Conservation (phyloP, 495 filamentous ascomycete genomes). For the Penicillium bovifimosum region DNA sequence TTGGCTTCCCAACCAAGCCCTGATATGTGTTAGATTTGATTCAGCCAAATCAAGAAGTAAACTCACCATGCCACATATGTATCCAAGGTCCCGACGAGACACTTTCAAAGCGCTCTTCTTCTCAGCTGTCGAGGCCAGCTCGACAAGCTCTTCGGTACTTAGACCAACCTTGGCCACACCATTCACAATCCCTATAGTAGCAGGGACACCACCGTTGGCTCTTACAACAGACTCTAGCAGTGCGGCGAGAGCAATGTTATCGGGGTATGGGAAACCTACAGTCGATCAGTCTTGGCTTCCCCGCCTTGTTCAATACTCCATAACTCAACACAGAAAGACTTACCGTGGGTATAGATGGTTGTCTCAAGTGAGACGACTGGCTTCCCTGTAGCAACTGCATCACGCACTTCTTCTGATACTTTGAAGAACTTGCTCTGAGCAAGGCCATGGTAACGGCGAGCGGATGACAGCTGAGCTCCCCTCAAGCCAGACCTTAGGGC, state of each 20-base stretch:
- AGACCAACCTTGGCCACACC: slow-evolving; percentile 81
- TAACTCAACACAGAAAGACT: background rate
- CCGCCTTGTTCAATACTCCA: background rate
- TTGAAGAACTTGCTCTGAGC: slow-evolving; percentile 53
- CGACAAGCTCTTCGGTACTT: slow-evolving; percentile 58
- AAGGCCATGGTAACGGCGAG: slow-evolving; percentile 31
- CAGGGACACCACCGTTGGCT: slow-evolving; percentile 78
- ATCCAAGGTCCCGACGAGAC: slow-evolving; percentile 79
- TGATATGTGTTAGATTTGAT: slow-evolving; percentile 25
- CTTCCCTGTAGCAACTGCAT: slow-evolving; percentile 62
- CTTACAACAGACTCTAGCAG: slow-evolving; percentile 73
- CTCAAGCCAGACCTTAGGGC: slow-evolving; percentile 20
- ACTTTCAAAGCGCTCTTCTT: slow-evolving; percentile 65
- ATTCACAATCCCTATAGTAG: slow-evolving; percentile 78
- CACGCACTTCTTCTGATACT: slow-evolving; percentile 75
- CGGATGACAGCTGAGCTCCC: slow-evolving; percentile 9
- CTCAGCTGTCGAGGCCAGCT: slow-evolving; percentile 61
- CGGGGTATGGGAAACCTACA: slow-evolving; percentile 76
- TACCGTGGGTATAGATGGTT: slow-evolving; percentile 81
- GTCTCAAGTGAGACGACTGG: slow-evolving; percentile 91
- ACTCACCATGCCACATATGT: slow-evolving; percentile 70
- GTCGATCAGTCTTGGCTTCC: slow-evolving; percentile 26
- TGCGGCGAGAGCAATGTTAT: slow-evolving; percentile 65
- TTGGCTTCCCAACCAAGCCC: slow-evolving; percentile 56
- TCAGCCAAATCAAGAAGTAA: background rate